Percentiles rank a stretch among this genome's conserved stretches.
Conservation (phyloP, 2,329 filamentous ascomycete species). For the Microdochium bolleyi region DNA sequence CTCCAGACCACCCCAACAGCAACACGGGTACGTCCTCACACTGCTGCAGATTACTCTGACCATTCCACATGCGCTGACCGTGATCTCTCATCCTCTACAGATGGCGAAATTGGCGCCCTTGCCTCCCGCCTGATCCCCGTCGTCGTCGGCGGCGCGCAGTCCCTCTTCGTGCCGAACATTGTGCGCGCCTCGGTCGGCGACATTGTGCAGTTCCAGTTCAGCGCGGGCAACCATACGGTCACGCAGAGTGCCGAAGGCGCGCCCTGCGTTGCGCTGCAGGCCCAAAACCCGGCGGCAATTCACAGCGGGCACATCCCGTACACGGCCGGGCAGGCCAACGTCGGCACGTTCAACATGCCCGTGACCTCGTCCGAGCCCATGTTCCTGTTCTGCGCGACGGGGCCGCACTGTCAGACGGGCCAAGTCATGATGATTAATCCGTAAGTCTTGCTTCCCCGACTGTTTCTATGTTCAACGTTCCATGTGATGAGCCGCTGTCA, state of each 20-base stretch:
- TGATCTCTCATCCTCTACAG: not conserved
- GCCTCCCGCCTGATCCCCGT: constrained; percentile 19
- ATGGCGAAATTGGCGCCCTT: not conserved
- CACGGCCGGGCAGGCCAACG: constrained; percentile 21
- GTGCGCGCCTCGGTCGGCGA: constrained; percentile 25
- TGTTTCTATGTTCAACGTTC: too few species aligned
- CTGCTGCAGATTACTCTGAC: too few species aligned
- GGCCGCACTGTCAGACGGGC: constrained; percentile 38
- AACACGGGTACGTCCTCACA: too few species aligned
- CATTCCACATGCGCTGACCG: not conserved
- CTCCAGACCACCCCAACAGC: too few species aligned
- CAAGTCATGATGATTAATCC: constrained; percentile 45
- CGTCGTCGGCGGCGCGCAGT: constrained; percentile 26
- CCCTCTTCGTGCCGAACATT: constrained; percentile 27
- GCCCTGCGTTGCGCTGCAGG: constrained; percentile 29
- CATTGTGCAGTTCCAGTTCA: constrained; percentile 34
- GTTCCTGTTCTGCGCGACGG: constrained; percentile 42
- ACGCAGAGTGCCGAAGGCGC: constrained; percentile 27
- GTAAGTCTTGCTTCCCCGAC: constrained; percentile 16
- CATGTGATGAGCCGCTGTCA: too few species aligned
- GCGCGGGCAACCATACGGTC: constrained; percentile 32
- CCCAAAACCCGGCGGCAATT: constrained; percentile 18
- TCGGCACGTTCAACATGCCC: constrained; percentile 38
- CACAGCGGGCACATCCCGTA: constrained; percentile 34
- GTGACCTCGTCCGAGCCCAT: constrained; percentile 34